Evolutionary conservation across 148 eudicot genomes (phyloP).

Genomic region (Tetragonia tetragonoides): DNA sequence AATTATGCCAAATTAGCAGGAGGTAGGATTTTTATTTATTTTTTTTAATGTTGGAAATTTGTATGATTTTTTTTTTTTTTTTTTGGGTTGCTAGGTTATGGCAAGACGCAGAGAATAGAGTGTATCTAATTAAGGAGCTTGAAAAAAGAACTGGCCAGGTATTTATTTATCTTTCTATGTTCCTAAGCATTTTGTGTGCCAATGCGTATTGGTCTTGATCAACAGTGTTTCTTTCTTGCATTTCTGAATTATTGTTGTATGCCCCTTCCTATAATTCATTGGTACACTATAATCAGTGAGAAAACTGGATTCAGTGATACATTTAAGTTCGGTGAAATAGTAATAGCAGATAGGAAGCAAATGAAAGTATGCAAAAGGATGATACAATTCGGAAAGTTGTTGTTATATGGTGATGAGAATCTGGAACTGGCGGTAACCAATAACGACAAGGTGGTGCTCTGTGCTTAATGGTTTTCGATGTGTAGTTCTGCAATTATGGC

Average conservation of each 20-base stretch:
- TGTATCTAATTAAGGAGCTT: constrained; percentile 59
- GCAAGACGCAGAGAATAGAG: constrained; percentile 80
- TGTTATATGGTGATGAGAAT: no score
- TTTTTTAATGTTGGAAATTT: not conserved
- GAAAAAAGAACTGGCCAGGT: constrained; percentile 75
- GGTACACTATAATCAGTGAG: no score
- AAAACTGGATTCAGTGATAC: no score
- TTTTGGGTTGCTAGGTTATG: constrained; percentile 52
- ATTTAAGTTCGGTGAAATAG: no score
- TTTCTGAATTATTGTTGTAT: no score
- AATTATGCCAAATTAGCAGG: no score
- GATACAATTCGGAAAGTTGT: not conserved
- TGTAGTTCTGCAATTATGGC: not conserved
- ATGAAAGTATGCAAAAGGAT: not conserved
- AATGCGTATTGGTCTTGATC: not conserved
- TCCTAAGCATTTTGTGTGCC: not conserved
- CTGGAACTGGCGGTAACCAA: not conserved
- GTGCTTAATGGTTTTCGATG: not conserved
- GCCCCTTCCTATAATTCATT: no score
- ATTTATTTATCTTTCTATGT: not conserved
- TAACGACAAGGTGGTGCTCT: not conserved
- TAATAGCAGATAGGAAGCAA: no score
- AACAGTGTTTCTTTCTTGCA: no score
- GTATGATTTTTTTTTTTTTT: not conserved
- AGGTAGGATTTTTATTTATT: constrained; percentile 6